These are phyloP conservation scores for Calocera viscosa DNA, from an alignment of 768 basidiomycete genomes.

Conservation along the genomic window DNA sequence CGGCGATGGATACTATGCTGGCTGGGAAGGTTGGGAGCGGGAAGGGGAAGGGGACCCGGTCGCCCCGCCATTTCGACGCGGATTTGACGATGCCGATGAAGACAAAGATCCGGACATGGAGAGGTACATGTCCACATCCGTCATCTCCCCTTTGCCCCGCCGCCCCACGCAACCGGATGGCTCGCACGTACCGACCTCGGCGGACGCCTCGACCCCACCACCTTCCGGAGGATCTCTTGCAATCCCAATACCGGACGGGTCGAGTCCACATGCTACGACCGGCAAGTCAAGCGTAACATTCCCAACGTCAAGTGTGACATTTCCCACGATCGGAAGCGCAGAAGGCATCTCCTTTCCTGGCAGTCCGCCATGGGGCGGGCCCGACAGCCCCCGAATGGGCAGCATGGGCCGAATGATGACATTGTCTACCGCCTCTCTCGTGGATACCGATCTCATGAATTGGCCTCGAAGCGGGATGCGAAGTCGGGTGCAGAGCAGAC, in stretches of 20 bases:
- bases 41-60: constrained; percentile 18
- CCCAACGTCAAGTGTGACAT: not conserved
- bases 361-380: not conserved
- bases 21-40: constrained; percentile 19
- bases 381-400: not conserved
- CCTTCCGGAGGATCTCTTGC: not conserved
- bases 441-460: not conserved
- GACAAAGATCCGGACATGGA: constrained; percentile 3
- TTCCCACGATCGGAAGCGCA: not conserved
- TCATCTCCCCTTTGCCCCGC: not conserved
- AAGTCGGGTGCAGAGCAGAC: constrained; percentile 73
- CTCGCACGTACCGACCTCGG: not conserved
- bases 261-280: not conserved
- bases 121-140: not conserved
- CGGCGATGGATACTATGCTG: constrained; percentile 7
- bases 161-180: not conserved
- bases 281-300: not conserved
- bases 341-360: not conserved
- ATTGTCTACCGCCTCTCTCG: not conserved
- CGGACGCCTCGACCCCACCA: not conserved
- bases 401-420: constrained; percentile 1
- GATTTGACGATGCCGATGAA: constrained; percentile 28
- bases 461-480: constrained; percentile 34
- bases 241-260: not conserved
- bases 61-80: constrained; percentile 30